Base-by-base conservation (phyloP, 768 basidiomycete species). In the Gymnopilus dilepis region DNA sequence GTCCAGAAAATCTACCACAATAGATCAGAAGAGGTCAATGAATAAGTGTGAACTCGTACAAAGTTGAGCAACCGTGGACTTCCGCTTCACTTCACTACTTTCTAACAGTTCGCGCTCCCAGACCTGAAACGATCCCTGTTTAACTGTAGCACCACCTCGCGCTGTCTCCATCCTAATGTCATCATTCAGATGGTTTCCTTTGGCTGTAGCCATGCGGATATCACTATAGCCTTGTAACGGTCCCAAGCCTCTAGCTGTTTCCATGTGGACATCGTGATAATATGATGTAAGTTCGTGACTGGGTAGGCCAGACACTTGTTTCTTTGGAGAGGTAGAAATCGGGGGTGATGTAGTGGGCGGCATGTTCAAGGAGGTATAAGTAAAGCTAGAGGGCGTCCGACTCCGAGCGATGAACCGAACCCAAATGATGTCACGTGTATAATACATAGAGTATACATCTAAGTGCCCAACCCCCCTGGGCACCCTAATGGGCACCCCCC, bases 1-100 rank as follows among this genome's bases (percentile, higher is more conserved):
- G 76, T 99, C 97, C 53, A 97, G 85, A 78, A 98, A 98, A 80
- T 93, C 95, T 96, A 65, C 33, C n/a, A 41, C 34, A 21, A 62
- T 50, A 34, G 28, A 31, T 38, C 19, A 47, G 19, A 58, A 40
- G 56, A 40, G 19, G 41, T 58, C 28, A 53, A 62, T 53, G 59
- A 24, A 60, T 40, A 22, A 38, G 22, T 56, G 37, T n/a, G 40
- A 5, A 41, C 33, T 31, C 89, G 70, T 72, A 96, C 95, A 99
- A 47, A 99, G 86, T 72, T 99, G 97, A 19, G 96, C 95, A 9
- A 99, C 94, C 1, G 96, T 98, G 1, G 97, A 92, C 74, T 99
- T 99, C 58, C 97, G 86, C 74, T 87, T 94, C 56, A 98, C 90
- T 74, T 99, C 97, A 13, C 88, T 74, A 61, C 86, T 95, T 38